These are phyloP conservation scores for Calonectria hongkongensis DNA, from an alignment of 2,329 filamentous ascomycete genomes.

Conservation along the genomic window DNA sequence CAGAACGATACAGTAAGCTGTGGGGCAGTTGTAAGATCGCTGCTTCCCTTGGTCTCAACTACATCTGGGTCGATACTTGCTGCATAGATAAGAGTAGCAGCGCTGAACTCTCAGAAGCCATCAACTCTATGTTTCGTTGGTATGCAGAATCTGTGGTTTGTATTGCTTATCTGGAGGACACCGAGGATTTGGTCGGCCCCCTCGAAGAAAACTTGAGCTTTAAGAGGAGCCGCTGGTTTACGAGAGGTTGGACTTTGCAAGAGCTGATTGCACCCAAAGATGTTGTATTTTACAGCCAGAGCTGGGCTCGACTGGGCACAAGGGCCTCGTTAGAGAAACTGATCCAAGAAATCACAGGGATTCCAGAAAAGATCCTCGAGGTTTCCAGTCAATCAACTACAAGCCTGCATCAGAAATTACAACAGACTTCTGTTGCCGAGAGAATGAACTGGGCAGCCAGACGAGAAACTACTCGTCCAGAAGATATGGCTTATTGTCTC, in stretches of 20 bases:
- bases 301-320: slow-evolving; percentile 49
- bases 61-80: slow-evolving; percentile 58
- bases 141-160: slow-evolving; percentile 54
- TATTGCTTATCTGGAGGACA: slow-evolving; percentile 53
- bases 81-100: slow-evolving; percentile 59
- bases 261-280: slow-evolving; percentile 55
- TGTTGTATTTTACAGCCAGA: slow-evolving; percentile 51
- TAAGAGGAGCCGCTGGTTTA: slow-evolving; percentile 51
- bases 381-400: slow-evolving; percentile 37
- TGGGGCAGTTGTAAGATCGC: slow-evolving; percentile 48
- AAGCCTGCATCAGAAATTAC: slow-evolving; percentile 29
- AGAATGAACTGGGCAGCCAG: slow-evolving; percentile 57
- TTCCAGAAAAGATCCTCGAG: slow-evolving; percentile 47
- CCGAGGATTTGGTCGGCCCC: slow-evolving; percentile 29
- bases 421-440: slow-evolving; percentile 51
- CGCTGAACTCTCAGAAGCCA: slow-evolving; percentile 57
- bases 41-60: slow-evolving; percentile 42
- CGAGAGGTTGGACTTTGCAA: slow-evolving; percentile 56
- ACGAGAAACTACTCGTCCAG: slow-evolving; percentile 54
- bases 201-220: slow-evolving; percentile 28
- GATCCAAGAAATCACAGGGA: slow-evolving; percentile 46
- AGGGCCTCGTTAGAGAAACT: slow-evolving; percentile 46
- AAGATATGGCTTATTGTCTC: slow-evolving; percentile 59
- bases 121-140: slow-evolving; percentile 60
- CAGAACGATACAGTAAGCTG: slow-evolving; percentile 47